Percentiles rank a stretch among this genome's conserved stretches.
Evolutionary conservation across 2,329 filamentous ascomycete species (phyloP).

Genomic region (Paramyrothecium roridum): DNA sequence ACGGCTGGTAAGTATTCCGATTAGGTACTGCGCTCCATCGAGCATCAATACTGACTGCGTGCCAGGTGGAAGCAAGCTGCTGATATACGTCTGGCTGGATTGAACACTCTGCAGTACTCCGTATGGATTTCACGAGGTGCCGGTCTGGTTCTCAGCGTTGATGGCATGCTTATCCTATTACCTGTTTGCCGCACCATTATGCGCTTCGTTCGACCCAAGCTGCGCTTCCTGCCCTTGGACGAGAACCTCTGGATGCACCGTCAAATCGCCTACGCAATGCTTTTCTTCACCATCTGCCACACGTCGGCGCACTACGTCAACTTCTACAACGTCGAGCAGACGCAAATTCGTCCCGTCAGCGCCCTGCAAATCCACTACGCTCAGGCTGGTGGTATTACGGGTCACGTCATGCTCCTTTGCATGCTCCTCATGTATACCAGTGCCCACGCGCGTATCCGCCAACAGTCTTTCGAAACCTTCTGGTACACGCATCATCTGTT

Average conservation of each 20-base stretch:
- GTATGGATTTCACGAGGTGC: conserved; percentile 97
- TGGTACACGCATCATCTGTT: conserved; percentile 99
- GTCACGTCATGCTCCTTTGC: conserved; percentile 97
- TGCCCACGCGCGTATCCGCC: conserved; percentile 86
- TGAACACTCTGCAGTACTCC: conserved; percentile 82
- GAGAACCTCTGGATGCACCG: conserved; percentile 97
- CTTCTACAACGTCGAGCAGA: conserved; percentile 92
- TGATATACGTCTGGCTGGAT: conserved; percentile 65
- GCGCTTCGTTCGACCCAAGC: conserved; percentile 78
- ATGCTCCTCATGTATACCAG: conserved; percentile 99
- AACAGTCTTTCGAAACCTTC: conserved; percentile 97
- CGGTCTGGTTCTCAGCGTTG: conserved; percentile 78
- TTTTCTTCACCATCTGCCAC: conserved; percentile 79
- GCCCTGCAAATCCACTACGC: conserved; percentile 91
- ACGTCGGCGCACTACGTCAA: conserved; percentile 88
- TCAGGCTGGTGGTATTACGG: conserved; percentile 86
- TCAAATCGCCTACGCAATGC: conserved; percentile 85
- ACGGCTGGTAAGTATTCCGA: conserved; percentile 68
- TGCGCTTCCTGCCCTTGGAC: conserved; percentile 87
- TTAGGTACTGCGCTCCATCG: not conserved
- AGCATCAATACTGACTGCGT: not conserved
- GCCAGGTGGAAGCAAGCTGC: conserved; percentile 72
- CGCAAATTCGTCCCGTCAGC: conserved; percentile 73
- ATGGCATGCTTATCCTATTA: conserved; percentile 82
- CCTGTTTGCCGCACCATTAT: conserved; percentile 94